phyloP scores from a whole-genome alignment of 768 basidiomycete species.

The Boletus barrowsii region DNA sequence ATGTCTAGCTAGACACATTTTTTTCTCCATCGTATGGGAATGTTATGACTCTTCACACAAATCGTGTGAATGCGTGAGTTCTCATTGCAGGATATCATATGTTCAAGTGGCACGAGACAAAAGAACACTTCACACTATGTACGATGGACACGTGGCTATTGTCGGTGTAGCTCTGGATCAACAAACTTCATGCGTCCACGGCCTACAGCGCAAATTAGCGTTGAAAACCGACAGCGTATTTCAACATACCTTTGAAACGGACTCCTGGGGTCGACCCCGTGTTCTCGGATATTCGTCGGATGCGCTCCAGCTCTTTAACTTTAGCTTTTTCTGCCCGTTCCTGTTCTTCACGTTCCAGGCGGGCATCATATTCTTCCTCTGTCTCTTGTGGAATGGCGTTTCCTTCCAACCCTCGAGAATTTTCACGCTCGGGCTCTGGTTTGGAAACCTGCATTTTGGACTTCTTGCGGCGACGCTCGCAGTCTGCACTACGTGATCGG shows the following conservation, averaged over 20 bases:
- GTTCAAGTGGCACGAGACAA: not conserved
- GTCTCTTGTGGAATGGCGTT: conserved; percentile 44
- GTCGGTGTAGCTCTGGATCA: conserved; percentile 49
- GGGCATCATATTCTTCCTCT: conserved; percentile 69
- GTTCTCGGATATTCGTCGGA: conserved; percentile 39
- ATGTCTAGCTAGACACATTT: conserved; percentile 15
- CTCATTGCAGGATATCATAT: conserved; percentile 1
- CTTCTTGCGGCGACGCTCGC: conserved; percentile 28
- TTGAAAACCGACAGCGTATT: not conserved
- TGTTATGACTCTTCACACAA: not conserved
- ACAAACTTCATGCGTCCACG: conserved; percentile 67
- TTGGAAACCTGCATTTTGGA: conserved; percentile 16
- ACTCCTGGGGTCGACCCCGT: conserved; percentile 42
- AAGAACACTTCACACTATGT: not conserved
- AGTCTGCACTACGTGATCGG: conserved; percentile 29
- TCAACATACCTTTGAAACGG: conserved; percentile 57
- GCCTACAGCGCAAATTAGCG: conserved; percentile 32
- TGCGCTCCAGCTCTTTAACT: conserved; percentile 46
- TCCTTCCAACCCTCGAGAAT: not conserved
- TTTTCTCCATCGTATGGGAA: conserved; percentile 16
- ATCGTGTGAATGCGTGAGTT: not conserved
- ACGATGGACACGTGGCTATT: conserved; percentile 8
- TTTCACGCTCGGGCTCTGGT: conserved; percentile 9
- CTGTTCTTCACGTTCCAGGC: conserved; percentile 64
- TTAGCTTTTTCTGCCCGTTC: conserved; percentile 50